phyloP scores from a whole-genome alignment of 176 grass and related monocot genomes.

The Elymus sibiricus region DNA sequence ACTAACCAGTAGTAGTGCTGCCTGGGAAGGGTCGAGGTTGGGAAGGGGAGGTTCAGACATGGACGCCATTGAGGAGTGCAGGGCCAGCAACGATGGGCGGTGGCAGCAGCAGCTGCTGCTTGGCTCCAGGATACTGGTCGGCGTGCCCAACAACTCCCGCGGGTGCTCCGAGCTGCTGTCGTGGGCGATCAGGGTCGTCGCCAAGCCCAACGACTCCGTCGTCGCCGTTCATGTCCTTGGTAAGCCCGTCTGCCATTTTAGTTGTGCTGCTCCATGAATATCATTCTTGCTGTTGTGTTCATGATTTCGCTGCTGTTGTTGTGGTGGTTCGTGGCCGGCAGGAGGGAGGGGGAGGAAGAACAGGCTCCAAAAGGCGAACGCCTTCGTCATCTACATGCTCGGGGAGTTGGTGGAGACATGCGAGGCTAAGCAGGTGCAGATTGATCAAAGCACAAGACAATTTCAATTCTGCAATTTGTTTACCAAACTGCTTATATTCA shows the following conservation, averaged over 20 bases:
- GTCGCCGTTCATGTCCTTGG: conserved; percentile 85
- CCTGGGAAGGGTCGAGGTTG: neutral
- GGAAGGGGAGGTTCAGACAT: conserved; percentile 12
- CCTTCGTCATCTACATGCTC: conserved; percentile 82
- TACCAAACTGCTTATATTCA: neutral
- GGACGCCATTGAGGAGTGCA: conserved; percentile 73
- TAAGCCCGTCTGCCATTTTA: conserved; percentile 15
- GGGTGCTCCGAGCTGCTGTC: conserved; percentile 74
- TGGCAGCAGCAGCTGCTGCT: neutral
- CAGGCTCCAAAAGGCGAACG: conserved; percentile 74
- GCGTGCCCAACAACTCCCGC: conserved; percentile 57
- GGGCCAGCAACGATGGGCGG: neutral
- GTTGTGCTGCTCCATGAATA: neutral
- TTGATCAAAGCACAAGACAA: neutral
- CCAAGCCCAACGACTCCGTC: conserved; percentile 66
- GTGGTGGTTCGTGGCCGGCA: neutral
- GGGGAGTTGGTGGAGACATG: conserved; percentile 73
- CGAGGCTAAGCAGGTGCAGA: conserved; percentile 78
- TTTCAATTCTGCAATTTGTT: neutral
- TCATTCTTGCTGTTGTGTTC: neutral
- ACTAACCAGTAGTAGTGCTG: conserved; percentile 8
- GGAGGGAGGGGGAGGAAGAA: conserved; percentile 49
- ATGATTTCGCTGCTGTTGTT: neutral
- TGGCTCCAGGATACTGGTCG: conserved; percentile 65
- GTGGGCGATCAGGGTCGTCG: conserved; percentile 66